Percentiles rank a stretch among this genome's conserved stretches.
Evolutionary conservation across 2,329 filamentous ascomycete species (phyloP).

Genomic region (Orbilia javanica): DNA sequence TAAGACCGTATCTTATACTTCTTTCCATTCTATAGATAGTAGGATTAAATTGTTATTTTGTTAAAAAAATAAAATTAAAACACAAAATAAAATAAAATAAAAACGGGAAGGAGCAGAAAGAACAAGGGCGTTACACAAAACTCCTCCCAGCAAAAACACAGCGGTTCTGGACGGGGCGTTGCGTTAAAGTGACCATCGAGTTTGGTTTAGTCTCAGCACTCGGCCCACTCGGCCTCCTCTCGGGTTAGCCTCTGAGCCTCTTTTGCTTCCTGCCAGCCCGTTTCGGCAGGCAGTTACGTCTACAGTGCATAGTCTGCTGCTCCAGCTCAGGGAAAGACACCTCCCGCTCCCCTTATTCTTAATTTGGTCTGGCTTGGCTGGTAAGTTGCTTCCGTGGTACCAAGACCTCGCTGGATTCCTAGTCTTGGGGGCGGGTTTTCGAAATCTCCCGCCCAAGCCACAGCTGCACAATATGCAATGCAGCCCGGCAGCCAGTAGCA

Average conservation of each 20-base stretch:
- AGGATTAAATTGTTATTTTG: no score
- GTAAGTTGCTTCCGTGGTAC: no score
- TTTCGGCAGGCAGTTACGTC: conserved; percentile 14
- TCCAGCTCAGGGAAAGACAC: conserved; percentile 8
- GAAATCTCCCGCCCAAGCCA: not conserved
- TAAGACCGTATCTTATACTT: not conserved
- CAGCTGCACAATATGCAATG: no score
- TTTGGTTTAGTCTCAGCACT: conserved; percentile 19
- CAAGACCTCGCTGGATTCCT: not conserved
- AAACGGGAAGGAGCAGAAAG: not conserved
- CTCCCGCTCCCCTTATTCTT: not conserved
- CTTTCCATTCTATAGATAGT: not conserved
- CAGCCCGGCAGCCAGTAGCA: not conserved
- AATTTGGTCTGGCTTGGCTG: conserved; percentile 6
- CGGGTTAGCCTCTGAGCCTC: conserved; percentile 2
- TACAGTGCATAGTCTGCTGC: conserved; percentile 1
- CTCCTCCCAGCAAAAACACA: no score
- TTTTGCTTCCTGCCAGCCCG: not conserved
- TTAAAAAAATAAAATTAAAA: no score
- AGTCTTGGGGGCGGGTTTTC: not conserved
- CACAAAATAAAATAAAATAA: not conserved
- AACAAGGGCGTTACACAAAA: not conserved
- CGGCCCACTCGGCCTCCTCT: not conserved
- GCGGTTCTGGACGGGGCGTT: not conserved
- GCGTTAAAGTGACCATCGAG: not conserved